These are phyloP conservation scores for Aurantiochytrium sp. DNA, from an alignment of 108 stramenopile species.

Conservation along the genomic window DNA sequence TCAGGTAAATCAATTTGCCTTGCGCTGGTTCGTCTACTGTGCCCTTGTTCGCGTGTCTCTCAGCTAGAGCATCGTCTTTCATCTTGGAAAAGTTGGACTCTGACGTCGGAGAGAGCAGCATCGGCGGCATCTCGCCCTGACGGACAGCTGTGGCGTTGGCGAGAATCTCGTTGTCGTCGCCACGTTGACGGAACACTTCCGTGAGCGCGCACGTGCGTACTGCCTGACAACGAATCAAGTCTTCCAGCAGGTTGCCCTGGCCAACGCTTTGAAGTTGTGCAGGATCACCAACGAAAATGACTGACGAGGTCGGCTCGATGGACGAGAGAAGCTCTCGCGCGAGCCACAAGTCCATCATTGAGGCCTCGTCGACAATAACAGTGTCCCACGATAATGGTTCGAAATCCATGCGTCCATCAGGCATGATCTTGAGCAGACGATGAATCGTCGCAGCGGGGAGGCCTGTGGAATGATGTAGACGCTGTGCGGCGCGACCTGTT, in stretches of 20 bases:
- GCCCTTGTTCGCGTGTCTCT: not conserved
- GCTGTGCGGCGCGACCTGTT: not conserved
- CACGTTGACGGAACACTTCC: not conserved
- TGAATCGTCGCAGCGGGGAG: not conserved
- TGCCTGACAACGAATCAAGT: not conserved
- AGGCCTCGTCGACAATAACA: constrained; percentile 10
- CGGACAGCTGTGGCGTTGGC: not conserved
- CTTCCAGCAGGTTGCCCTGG: not conserved
- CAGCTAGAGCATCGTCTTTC: not conserved
- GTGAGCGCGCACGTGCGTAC: not conserved
- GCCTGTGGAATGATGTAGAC: not conserved
- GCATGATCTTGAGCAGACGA: not conserved
- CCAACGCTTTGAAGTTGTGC: constrained; percentile 13
- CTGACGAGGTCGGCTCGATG: not conserved
- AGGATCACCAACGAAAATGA: not conserved
- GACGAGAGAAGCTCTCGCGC: not conserved
- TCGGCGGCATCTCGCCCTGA: not conserved
- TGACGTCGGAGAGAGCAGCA: not conserved
- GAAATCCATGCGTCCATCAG: not conserved
- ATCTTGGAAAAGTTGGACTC: not conserved
- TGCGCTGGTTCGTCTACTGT: not conserved
- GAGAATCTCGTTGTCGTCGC: not conserved
- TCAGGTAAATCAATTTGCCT: not conserved
- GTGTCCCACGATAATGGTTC: not conserved
- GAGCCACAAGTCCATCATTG: not conserved